Base-by-base conservation (phyloP, 176 grass and related monocot species). In the Avena insularis region DNA sequence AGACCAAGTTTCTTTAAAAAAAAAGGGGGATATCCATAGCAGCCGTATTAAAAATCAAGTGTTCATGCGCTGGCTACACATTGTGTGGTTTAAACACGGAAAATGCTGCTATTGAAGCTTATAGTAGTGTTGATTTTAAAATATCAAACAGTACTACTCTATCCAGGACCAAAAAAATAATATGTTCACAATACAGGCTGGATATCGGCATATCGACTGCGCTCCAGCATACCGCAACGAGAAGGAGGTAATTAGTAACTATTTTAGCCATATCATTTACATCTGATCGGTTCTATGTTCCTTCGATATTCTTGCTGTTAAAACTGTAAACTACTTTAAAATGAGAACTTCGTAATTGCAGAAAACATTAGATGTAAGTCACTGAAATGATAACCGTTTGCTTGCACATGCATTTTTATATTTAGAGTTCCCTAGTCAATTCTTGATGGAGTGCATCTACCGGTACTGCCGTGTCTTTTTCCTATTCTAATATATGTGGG, bases 181-280 rank as follows among this genome's bases (percentile, higher is more conserved):
- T 82, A 12, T 13, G 61, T 43, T 64, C 78, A 0, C 54, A 36
- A 13, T 54, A 53, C 87, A 95, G 93, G 88, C 86, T 85, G 93
- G 93, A 10, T 95, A 95, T 87, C 87, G 93, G 38, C 93, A 95
- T 85, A 89, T 95, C 40, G 93, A 95, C 31, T 95, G 91, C 79
- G 91, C 93, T 51, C 79, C 79, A 84, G 86, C 45, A 47, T 95
- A 93, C 85, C 4, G 65, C 54, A 92, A 95, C 49, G 91, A 93
- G 76, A 91, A 95, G 40, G 93, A 95, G 91, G 93, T 89, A 90
- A 3, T 50, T 43, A 19, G 17, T 85, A 23, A 80, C 81, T 70
- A 59, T 46, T 86, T 31, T 35, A 25, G 16, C 20, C 36, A 6
- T 47, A 17, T 74, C 0, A 15, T 40, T 53, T 21, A 14, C 27